Percentiles rank a stretch among this genome's conserved stretches.
Conservation (phyloP, 1,284 basidiomycete species). For the Chalciporus sp. region DNA sequence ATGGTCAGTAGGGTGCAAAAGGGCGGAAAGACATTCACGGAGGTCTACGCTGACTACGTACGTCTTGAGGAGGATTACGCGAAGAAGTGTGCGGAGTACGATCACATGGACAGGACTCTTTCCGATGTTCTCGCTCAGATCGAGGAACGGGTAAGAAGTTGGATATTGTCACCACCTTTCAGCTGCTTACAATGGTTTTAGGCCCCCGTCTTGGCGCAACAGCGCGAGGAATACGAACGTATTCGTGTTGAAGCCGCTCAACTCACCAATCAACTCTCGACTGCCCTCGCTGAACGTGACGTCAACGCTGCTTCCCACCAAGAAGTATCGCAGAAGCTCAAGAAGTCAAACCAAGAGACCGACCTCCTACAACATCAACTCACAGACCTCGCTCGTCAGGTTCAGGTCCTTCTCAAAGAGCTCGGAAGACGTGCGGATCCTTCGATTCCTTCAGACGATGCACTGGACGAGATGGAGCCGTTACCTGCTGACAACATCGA, state of each 20-base stretch:
- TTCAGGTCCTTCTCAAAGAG: conserved; percentile 79
- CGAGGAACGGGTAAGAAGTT: conserved; percentile 74
- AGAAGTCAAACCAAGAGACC: conserved; percentile 68
- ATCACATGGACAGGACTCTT: conserved; percentile 78
- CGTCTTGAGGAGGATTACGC: conserved; percentile 82
- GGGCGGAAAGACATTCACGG: conserved; percentile 84
- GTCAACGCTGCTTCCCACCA: conserved; percentile 47
- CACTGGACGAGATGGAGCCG: conserved; percentile 55
- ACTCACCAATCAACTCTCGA: conserved; percentile 78
- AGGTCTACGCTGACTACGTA: conserved; percentile 88
- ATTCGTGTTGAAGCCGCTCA: conserved; percentile 76
- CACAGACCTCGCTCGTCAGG: conserved; percentile 85
- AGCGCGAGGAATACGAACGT: conserved; percentile 83
- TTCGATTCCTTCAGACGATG: conserved; percentile 71
- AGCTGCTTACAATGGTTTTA: conserved; percentile 35
- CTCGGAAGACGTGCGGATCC: conserved; percentile 83
- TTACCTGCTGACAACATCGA: conserved; percentile 63
- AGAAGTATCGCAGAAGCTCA: conserved; percentile 63
- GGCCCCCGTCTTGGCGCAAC: conserved; percentile 87
- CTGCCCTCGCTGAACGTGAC: conserved; percentile 72
- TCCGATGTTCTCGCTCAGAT: conserved; percentile 80
- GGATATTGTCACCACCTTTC: conserved; percentile 7
- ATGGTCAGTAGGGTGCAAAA: conserved; percentile 80
- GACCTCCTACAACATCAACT: conserved; percentile 76
- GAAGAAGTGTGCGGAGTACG: conserved; percentile 77